phyloP scores from a whole-genome alignment of 176 grass and related monocot genomes.

The Paspalum notatum region DNA sequence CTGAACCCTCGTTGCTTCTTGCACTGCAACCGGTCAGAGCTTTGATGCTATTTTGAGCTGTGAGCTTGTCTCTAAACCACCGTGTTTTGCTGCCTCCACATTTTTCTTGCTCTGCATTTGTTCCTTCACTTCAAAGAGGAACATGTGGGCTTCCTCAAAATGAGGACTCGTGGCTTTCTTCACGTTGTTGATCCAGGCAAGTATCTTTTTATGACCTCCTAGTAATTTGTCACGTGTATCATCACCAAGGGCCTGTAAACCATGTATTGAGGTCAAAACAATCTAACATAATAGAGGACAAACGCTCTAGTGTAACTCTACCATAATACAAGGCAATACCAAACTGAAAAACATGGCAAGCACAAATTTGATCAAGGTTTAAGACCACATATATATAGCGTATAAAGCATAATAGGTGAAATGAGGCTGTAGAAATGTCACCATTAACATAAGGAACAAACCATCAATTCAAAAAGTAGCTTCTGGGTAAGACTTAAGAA shows the following conservation, averaged over 20 bases:
- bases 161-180: conserved; percentile 78
- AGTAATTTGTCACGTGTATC: conserved; percentile 51
- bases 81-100: background rate
- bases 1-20: background rate
- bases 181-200: conserved; percentile 75
- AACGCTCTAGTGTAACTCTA: background rate
- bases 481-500: background rate
- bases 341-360: background rate
- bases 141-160: conserved; percentile 61
- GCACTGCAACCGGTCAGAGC: conserved; percentile 30
- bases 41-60: conserved; percentile 37
- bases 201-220: conserved; percentile 56
- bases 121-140: conserved; percentile 58
- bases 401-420: too few relatives aligned
- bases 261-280: background rate
- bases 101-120: conserved; percentile 23
- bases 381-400: too few relatives aligned
- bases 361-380: background rate
- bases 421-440: background rate
- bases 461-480: background rate
- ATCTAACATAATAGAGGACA: background rate
- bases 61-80: background rate
- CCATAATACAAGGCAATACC: background rate
- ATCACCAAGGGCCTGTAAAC: conserved; percentile 56
- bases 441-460: background rate